Conservation (phyloP, 176 grass and related monocot species). For the Hordeum marinum region DNA sequence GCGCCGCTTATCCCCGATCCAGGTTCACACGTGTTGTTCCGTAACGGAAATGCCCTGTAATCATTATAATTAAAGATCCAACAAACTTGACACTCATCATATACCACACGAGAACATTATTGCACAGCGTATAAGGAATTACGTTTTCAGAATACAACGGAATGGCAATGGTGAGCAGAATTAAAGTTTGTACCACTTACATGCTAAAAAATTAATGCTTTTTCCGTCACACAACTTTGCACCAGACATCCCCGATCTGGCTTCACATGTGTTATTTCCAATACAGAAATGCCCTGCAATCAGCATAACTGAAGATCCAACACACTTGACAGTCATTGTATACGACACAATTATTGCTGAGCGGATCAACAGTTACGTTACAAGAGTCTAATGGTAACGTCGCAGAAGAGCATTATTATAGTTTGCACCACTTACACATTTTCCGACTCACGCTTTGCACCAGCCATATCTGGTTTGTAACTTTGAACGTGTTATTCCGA, state of each 20-base stretch:
- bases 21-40: too few species aligned
- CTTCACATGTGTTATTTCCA: background rate
- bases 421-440: constrained; percentile 4
- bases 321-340: background rate
- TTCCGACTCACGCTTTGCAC: too few species aligned
- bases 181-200: constrained; percentile 15
- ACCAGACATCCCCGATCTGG: background rate
- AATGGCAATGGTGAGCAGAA: background rate
- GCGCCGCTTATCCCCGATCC: background rate
- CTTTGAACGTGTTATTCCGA: too few species aligned
- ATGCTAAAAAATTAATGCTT: background rate
- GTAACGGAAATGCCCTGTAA: background rate
- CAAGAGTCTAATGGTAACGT: background rate
- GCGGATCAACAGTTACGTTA: background rate
- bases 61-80: background rate
- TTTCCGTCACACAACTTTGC: background rate
- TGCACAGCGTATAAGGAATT: background rate
- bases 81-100: background rate
- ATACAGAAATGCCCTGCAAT: too few species aligned
- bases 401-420: background rate
- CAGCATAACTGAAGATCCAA: background rate
- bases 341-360: background rate
- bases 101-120: background rate
- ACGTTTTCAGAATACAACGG: background rate
- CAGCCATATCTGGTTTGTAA: too few species aligned